Base-by-base conservation (phyloP, 1,284 basidiomycete genomes). In the Rhodotorula sp. region DNA sequence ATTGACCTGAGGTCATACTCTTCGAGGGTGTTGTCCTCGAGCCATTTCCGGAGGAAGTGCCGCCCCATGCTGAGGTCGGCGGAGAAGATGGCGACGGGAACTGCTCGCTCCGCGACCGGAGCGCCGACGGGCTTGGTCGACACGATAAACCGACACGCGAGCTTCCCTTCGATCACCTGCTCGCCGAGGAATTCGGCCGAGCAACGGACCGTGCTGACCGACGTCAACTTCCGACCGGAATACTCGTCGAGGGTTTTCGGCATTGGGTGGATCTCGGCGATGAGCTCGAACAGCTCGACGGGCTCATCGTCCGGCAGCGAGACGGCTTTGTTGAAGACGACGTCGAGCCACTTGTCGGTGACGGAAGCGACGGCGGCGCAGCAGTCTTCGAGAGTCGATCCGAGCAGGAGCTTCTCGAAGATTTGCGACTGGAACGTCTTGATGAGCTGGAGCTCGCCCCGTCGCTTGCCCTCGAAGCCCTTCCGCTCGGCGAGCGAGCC, bases 371-470 rank as follows among this genome's bases (percentile, higher is more conserved):
- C 96, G 0, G 91, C 92, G 8, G 89, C 87, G 79, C 99, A 99
- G 80, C 96, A 99, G 78, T 97, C 95, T 79, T 95, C 89, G 1
- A 92, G 91, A 0, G 95, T 97, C 1, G 86, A 85, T 0, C 96
- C 96, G 0, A 98, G 87, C 60, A 99, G 82, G 84, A 99, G 99
- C 79, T 92, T 95, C 82, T 96, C 94, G 80, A 99, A 99, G 78
- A 99, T 93, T 78, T 96, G 93, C 12, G 93, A 93, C 80, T 99
- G 96, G 86, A 99, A 99, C 77, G 95, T 96, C 83, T 99, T 99
- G 89, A 99, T 96, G 78, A 99, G 88, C 79, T 99, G 96, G 64
- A 99, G 85, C 81, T 99, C 96, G 58, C 96, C 96, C 64, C 96
- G 87, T 69, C 96, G 91, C 82, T 99, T 99, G 75, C 99, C 95